Base-by-base conservation (phyloP, 805 yeast species). In the Gaillardinia entomophila region DNA sequence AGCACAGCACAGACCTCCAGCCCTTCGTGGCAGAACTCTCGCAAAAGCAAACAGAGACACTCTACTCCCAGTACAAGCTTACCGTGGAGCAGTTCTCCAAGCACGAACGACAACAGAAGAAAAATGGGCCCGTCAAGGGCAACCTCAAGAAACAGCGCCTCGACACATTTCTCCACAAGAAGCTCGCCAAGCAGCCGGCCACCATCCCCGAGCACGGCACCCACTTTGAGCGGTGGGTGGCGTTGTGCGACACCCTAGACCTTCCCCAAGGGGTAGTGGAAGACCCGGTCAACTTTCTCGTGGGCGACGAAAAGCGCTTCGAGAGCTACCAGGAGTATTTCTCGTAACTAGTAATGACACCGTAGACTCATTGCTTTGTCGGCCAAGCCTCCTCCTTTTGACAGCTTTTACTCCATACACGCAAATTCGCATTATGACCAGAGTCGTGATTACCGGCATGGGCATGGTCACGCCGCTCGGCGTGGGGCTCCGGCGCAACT, bases 381-480 rank as follows among this genome's bases (percentile, higher is more conserved):
- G n/a, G n/a, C n/a, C n/a, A n/a, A n/a, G n/a, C n/a, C n/a, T n/a
- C n/a, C n/a, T n/a, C n/a, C n/a, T n/a, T n/a, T n/a, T n/a, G n/a
- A n/a, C n/a, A n/a, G n/a, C n/a, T n/a, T n/a, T n/a, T n/a, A n/a
- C n/a, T n/a, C n/a, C n/a, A n/a, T n/a, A n/a, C n/a, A n/a, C n/a
- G n/a, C n/a, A n/a, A n/a, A n/a, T n/a, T n/a, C n/a, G n/a, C n/a
- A 24, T 18, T 28, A 42, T 43, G 41, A 55, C 65, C 37, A 62
- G 96, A 56, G 95, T 90, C 0, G 97, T 90, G 1, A 81, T 90
- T 1, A 92, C 98, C 0, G 98, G 98, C 0, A 52, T 92, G 6
- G 97, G 97, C 0, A 60, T 84, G 17, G 74, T 89, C 1, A 76
- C 92, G 0, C 98, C 98, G 0, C 60, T 92, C 3, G 97, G 97